These are phyloP conservation scores for Amauroascus niger DNA, from an alignment of 2,329 filamentous ascomycete genomes.

Conservation along the genomic window DNA sequence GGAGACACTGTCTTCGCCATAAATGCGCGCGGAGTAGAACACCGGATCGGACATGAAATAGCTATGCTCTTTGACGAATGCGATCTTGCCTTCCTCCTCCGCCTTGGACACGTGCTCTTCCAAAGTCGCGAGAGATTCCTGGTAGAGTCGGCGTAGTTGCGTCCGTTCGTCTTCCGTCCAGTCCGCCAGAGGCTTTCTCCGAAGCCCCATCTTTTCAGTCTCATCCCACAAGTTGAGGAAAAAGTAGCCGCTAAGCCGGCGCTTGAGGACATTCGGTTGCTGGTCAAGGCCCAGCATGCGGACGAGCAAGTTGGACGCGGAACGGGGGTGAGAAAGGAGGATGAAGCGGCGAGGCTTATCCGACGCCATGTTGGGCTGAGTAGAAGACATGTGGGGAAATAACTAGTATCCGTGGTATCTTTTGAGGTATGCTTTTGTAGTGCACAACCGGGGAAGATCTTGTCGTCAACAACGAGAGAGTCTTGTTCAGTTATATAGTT, in stretches of 20 bases:
- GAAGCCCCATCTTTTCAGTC: slow-evolving; percentile 13
- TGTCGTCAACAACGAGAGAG: too few species aligned
- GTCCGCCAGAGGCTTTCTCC: slow-evolving; percentile 19
- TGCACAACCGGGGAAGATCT: too few species aligned
- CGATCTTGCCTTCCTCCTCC: slow-evolving; percentile 21
- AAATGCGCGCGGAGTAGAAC: slow-evolving; percentile 4
- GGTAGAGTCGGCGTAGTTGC: slow-evolving; percentile 21
- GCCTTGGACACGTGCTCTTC: slow-evolving; percentile 22
- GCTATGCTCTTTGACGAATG: slow-evolving; percentile 33
- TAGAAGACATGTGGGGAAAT: too few species aligned
- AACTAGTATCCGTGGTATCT: too few species aligned
- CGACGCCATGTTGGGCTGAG: not conserved
- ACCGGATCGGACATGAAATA: slow-evolving; percentile 11
- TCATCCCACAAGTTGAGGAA: slow-evolving; percentile 19
- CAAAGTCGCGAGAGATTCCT: slow-evolving; percentile 23
- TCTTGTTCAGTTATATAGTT: too few species aligned
- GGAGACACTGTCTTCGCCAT: not conserved
- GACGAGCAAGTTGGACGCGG: slow-evolving; percentile 28
- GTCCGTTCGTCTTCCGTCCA: slow-evolving; percentile 25
- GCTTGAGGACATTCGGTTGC: slow-evolving; percentile 21
- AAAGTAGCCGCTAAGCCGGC: slow-evolving; percentile 24
- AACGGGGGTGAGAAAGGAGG: slow-evolving; percentile 25
- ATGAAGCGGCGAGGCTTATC: slow-evolving; percentile 16
- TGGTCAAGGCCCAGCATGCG: slow-evolving; percentile 25
- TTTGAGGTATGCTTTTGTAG: too few species aligned